Evolutionary conservation across 371 early-diverging fungal genomes (phyloP).

Genomic region (Conidiobolus incongruus): DNA sequence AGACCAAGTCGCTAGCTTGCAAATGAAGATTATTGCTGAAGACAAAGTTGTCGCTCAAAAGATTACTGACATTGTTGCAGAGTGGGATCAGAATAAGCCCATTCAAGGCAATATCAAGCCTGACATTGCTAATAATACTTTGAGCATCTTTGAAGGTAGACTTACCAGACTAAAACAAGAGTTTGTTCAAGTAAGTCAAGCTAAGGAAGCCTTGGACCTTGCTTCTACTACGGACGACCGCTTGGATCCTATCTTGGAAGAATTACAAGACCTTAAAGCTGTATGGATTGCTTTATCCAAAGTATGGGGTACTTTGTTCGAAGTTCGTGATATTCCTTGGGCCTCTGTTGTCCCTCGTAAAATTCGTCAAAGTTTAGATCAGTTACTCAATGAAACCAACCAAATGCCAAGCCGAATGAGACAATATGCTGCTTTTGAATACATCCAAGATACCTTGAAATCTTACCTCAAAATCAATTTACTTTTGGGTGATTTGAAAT

Average conservation of each 20-base stretch:
- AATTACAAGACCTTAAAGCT: slow-evolving; percentile 73
- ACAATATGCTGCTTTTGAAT: slow-evolving; percentile 94
- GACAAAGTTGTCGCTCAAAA: slow-evolving; percentile 69
- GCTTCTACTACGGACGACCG: slow-evolving; percentile 39
- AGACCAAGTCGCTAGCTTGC: slow-evolving; percentile 68
- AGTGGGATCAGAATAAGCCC: slow-evolving; percentile 91
- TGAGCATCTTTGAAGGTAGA: slow-evolving; percentile 70
- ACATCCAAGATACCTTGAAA: slow-evolving; percentile 65
- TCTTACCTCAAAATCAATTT: slow-evolving; percentile 57
- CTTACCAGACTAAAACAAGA: slow-evolving; percentile 67
- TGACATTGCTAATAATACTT: slow-evolving; percentile 56
- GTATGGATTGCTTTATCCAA: slow-evolving; percentile 78
- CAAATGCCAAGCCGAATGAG: slow-evolving; percentile 88
- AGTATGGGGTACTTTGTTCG: slow-evolving; percentile 65
- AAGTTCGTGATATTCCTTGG: slow-evolving; percentile 79
- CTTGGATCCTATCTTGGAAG: slow-evolving; percentile 76
- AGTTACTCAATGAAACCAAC: slow-evolving; percentile 55
- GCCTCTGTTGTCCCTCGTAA: slow-evolving; percentile 71
- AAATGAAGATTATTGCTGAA: slow-evolving; percentile 76
- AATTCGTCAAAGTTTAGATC: slow-evolving; percentile 66
- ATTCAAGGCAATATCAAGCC: slow-evolving; percentile 84
- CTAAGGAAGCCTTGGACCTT: slow-evolving; percentile 84
- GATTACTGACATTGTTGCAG: slow-evolving; percentile 54
- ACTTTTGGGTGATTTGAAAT: slow-evolving; percentile 73
- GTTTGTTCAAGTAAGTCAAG: slow-evolving; percentile 69